Evolutionary conservation across 768 basidiomycete species (phyloP).

Genomic region (Lactarius sp.): DNA sequence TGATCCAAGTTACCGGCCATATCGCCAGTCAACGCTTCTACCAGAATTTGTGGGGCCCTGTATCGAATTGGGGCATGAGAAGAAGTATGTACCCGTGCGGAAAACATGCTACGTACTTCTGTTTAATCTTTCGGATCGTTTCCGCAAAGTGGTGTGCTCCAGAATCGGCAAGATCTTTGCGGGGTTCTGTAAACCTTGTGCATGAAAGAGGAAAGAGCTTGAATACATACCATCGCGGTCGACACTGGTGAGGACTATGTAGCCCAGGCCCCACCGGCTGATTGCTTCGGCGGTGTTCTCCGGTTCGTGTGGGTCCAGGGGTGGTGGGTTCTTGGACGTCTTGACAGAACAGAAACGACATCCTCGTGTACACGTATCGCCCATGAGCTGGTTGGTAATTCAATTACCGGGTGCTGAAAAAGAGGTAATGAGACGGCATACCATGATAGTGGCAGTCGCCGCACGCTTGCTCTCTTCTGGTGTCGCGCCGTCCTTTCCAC

Average conservation of each 20-base stretch:
- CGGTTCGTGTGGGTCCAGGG: slow-evolving; percentile 93
- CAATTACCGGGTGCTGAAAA: not conserved
- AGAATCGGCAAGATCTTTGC: slow-evolving; percentile 84
- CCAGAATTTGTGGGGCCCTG: slow-evolving; percentile 87
- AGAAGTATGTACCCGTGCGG: not conserved
- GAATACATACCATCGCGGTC: slow-evolving; percentile 81
- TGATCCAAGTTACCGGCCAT: slow-evolving; percentile 76
- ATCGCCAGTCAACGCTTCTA: slow-evolving; percentile 95
- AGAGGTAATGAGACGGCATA: slow-evolving; percentile 32
- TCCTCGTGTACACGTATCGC: slow-evolving; percentile 96
- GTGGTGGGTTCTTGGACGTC: slow-evolving; percentile 82
- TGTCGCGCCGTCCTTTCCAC: slow-evolving; percentile 64
- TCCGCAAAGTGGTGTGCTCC: slow-evolving; percentile 94
- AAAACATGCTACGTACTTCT: slow-evolving; percentile 55
- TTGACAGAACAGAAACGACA: slow-evolving; percentile 98
- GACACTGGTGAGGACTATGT: slow-evolving; percentile 95
- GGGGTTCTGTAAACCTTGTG: not conserved
- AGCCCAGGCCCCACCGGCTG: slow-evolving; percentile 94
- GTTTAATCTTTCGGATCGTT: slow-evolving; percentile 92
- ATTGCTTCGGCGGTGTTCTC: slow-evolving; percentile 99
- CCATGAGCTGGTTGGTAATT: slow-evolving; percentile 71
- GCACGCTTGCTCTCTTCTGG: slow-evolving; percentile 69
- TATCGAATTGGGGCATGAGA: slow-evolving; percentile 30
- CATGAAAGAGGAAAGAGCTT: slow-evolving; percentile 3
- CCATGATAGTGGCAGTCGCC: slow-evolving; percentile 99